Base-by-base conservation (phyloP, 1,139 yeast species). In the Lodderomyces jiufengensis region DNA sequence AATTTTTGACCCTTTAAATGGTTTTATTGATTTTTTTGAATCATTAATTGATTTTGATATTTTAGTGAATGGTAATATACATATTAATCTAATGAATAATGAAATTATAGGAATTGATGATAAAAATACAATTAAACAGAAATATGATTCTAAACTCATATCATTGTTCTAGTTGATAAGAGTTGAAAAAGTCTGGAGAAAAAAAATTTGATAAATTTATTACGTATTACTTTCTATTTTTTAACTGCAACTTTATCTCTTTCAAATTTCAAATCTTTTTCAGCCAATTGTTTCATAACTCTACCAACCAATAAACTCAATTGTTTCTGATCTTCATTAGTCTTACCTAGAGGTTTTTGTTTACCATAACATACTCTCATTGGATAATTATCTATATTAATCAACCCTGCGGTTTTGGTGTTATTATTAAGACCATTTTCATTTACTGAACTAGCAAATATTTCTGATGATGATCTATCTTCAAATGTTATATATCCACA, bases 341-440 rank as follows among this genome's bases (percentile, higher is more conserved):
- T 52, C 5, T 53, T 50, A 1, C 83, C 83, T 28, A 81, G 52
- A 1, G 71, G 55, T 40, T 68, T 59, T 4, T 76, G 76, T 32
- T 71, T 73, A 13, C 90, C 83, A 88, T 90, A 84, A 21, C 76
- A 71, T 0, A 81, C 70, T 31, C 88, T 56, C 32, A 84, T 49
- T 4, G 86, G 83, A 39, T 49, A 57, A 5, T 11, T 11, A 4
- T 61, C 65, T 3, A 69, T 41, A 3, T 67, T 34, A 18, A 65
- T 40, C 31, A 68, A 44, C 1, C 70, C 74, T 1, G 73, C 67
- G 0, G 68, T 59, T 11, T 45, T 32, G 10, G 41, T 49, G 32
- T 55, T 57, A 13, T 34, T 30, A 44, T 64, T 65, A 34, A 57
- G 43, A 1, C 63, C 66, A 34, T 61, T 58, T 1, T 33, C 37